Evolutionary conservation across 169 alveolate species (phyloP).

Genomic region (Plasmodium reichenowi): DNA sequence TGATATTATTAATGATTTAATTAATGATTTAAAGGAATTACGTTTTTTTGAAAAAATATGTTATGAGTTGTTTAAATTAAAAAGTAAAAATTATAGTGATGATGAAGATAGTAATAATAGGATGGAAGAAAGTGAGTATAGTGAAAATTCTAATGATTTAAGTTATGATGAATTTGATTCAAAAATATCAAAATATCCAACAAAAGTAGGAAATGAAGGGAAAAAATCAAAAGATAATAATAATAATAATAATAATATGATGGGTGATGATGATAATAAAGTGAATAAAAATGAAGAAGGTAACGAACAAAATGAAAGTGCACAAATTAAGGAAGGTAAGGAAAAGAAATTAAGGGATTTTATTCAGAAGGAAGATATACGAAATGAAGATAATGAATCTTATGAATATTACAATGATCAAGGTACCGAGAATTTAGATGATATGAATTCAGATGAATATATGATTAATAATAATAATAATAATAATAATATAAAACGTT

Average conservation of each 20-base stretch:
- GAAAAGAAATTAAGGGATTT: background rate
- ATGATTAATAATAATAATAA: constrained; percentile 47
- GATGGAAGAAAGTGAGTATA: constrained; percentile 28
- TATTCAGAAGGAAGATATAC: background rate
- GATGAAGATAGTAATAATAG: constrained; percentile 33
- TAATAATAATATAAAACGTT: constrained; percentile 28
- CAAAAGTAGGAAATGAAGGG: background rate
- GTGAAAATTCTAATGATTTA: constrained; percentile 2
- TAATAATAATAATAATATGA: constrained; percentile 13
- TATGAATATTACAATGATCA: constrained; percentile 7
- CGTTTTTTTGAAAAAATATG: constrained; percentile 57
- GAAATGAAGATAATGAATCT: constrained; percentile 38
- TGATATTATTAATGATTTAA: constrained; percentile 19
- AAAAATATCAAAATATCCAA: constrained; percentile 10
- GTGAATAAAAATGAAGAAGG: background rate
- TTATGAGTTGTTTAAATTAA: constrained; percentile 43
- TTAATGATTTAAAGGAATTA: constrained; percentile 35
- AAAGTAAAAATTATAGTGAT: constrained; percentile 42
- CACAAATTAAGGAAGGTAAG: background rate
- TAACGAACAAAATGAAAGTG: background rate
- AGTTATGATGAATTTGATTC: constrained; percentile 11
- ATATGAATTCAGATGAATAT: background rate
- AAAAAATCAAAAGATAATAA: background rate
- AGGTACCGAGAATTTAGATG: background rate
- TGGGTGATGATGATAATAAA: background rate